phyloP scores from a whole-genome alignment of 2,329 filamentous ascomycete genomes.

The Cladophialophora immunda region DNA sequence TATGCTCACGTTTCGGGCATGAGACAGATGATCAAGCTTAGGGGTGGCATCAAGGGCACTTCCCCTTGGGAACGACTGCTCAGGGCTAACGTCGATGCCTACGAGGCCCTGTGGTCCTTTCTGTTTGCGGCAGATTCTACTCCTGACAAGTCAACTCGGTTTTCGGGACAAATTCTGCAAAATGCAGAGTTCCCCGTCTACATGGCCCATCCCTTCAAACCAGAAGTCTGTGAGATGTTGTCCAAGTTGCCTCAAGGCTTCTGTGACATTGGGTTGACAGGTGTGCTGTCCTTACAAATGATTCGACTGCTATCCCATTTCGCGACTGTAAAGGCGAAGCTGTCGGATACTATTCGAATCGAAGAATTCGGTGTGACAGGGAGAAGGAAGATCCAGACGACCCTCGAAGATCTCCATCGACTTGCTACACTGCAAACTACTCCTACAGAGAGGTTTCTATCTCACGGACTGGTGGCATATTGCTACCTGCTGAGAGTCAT shows the following conservation, averaged over 20 bases:
- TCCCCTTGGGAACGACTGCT: constrained; percentile 26
- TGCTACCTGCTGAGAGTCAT: constrained; percentile 23
- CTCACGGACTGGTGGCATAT: constrained; percentile 28
- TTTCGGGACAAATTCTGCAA: constrained; percentile 12
- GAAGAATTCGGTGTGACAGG: neutral
- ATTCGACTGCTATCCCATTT: constrained; percentile 27
- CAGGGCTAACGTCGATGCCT: constrained; percentile 25
- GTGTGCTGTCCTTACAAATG: constrained; percentile 29
- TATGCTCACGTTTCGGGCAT: constrained; percentile 28
- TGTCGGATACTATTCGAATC: neutral
- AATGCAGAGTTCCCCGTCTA: constrained; percentile 28
- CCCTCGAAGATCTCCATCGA: constrained; percentile 27
- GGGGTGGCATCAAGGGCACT: constrained; percentile 23
- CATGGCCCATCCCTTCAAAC: constrained; percentile 29
- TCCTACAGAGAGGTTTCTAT: constrained; percentile 25
- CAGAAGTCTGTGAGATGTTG: constrained; percentile 28
- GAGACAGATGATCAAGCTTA: constrained; percentile 30
- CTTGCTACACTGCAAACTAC: constrained; percentile 27
- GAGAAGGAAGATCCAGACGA: constrained; percentile 20
- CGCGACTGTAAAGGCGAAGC: neutral
- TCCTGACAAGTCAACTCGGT: constrained; percentile 5
- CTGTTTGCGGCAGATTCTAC: constrained; percentile 19
- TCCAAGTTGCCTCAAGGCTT: constrained; percentile 27
- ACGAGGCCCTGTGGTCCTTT: constrained; percentile 30
- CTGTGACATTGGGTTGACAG: constrained; percentile 27